These are phyloP conservation scores for Myrica gale DNA, from an alignment of 306 rosid genomes.

Conservation along the genomic window DNA sequence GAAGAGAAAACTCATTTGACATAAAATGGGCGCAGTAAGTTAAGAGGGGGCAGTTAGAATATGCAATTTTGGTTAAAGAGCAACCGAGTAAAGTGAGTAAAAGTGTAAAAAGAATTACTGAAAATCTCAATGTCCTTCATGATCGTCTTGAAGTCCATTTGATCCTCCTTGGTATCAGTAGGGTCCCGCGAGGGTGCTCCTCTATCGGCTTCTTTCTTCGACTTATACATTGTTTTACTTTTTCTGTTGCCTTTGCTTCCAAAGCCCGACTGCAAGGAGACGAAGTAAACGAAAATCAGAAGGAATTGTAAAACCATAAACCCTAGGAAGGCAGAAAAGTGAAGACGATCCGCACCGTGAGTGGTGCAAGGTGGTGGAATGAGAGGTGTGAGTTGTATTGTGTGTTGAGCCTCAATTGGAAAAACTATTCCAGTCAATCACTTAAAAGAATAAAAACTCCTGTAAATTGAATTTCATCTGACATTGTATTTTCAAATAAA, in stretches of 20 bases:
- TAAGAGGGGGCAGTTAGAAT: background rate
- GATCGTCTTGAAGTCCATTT: slow-evolving; percentile 19
- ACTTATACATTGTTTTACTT: slow-evolving; percentile 15
- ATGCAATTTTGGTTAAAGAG: background rate
- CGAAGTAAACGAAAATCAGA: background rate
- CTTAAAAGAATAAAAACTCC: too few relatives aligned
- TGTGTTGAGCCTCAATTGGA: too few relatives aligned
- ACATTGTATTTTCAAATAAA: too few relatives aligned
- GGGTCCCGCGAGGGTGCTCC: slow-evolving; percentile 6
- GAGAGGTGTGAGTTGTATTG: too few relatives aligned
- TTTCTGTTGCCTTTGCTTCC: background rate
- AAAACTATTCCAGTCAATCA: too few relatives aligned
- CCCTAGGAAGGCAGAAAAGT: background rate
- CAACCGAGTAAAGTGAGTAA: background rate
- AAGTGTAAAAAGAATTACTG: slow-evolving; percentile 7
- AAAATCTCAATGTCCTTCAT: slow-evolving; percentile 28
- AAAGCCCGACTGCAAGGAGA: slow-evolving; percentile 9
- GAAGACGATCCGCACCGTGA: background rate
- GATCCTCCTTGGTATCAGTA: background rate
- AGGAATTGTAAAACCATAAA: background rate
- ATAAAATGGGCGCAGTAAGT: background rate
- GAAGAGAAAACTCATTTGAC: background rate
- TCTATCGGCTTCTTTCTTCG: slow-evolving; percentile 11
- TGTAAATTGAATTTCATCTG: too few relatives aligned
- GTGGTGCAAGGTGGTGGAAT: too few relatives aligned